These are phyloP conservation scores for Waltergamsia citrina DNA, from an alignment of 2,329 filamentous ascomycete species.

Conservation along the genomic window DNA sequence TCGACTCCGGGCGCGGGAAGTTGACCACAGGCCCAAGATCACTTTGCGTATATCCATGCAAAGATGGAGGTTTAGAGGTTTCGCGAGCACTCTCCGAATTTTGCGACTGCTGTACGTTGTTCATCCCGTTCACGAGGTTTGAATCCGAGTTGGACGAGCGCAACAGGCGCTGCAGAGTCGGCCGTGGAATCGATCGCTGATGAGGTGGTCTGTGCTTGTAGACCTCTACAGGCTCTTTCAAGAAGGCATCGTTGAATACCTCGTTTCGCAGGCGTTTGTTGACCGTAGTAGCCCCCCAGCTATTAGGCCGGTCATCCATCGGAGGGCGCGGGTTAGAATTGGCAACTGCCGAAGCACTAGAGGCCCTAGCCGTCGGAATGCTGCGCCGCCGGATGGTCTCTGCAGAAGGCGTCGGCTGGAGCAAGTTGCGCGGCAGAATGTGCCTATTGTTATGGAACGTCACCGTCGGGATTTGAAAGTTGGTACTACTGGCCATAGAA, in stretches of 20 bases:
- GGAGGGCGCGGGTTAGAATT: slow-evolving; percentile 17
- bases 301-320: slow-evolving; percentile 49
- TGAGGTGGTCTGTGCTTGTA: slow-evolving; percentile 67
- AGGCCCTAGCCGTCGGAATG: slow-evolving; percentile 17
- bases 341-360: slow-evolving; percentile 5
- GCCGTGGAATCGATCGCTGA: slow-evolving; percentile 54
- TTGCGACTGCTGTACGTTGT: neutral
- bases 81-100: neutral
- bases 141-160: slow-evolving; percentile 36
- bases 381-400: slow-evolving; percentile 21
- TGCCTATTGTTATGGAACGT: slow-evolving; percentile 92
- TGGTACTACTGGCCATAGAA: slow-evolving; percentile 54
- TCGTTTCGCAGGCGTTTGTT: slow-evolving; percentile 84
- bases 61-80: slow-evolving; percentile 1
- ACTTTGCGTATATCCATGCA: slow-evolving; percentile 18
- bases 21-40: slow-evolving; percentile 19
- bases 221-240: slow-evolving; percentile 72
- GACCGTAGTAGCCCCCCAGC: slow-evolving; percentile 87
- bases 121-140: slow-evolving; percentile 13
- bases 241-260: slow-evolving; percentile 85
- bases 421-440: slow-evolving; percentile 78
- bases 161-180: slow-evolving; percentile 33
- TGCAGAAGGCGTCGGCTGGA: slow-evolving; percentile 43
- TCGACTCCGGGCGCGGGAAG: slow-evolving; percentile 8
- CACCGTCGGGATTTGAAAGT: slow-evolving; percentile 71